Percentiles rank a stretch among this genome's conserved stretches.
Evolutionary conservation across 441 rosid genomes (phyloP).

Genomic region (Kokia cookei): DNA sequence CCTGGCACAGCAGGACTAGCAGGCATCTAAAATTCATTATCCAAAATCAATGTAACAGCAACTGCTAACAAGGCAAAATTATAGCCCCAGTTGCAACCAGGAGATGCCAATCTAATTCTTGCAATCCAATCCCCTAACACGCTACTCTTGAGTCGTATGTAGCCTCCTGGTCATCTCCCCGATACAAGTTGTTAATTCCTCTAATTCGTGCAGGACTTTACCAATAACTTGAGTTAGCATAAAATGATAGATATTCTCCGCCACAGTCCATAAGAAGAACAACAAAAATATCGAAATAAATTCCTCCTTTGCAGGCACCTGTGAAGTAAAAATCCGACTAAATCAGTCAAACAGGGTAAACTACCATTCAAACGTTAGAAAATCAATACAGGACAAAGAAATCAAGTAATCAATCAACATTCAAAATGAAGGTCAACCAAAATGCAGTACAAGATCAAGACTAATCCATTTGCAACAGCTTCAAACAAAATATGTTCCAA

Average conservation of each 20-base stretch:
- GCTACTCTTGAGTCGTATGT: background rate
- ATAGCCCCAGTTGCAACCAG: slow-evolving; percentile 17
- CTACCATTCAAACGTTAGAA: background rate
- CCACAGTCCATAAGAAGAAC: background rate
- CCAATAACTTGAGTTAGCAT: background rate
- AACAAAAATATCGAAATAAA: background rate
- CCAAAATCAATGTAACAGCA: slow-evolving; percentile 2
- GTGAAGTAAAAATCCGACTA: slow-evolving; percentile 10
- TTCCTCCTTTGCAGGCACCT: slow-evolving; percentile 7
- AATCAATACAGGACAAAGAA: background rate
- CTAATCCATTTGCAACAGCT: background rate
- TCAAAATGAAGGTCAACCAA: slow-evolving; percentile 5
- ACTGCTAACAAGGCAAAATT: background rate
- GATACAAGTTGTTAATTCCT: background rate
- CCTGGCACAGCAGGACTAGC: background rate
- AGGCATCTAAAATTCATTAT: slow-evolving; percentile 6
- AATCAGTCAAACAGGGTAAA: slow-evolving; percentile 6
- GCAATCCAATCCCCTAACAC: slow-evolving; percentile 10
- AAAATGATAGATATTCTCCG: background rate
- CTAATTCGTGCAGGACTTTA: slow-evolving; percentile 8
- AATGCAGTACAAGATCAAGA: background rate
- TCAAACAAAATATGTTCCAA: background rate
- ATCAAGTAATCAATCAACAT: slow-evolving; percentile 9
- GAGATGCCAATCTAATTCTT: slow-evolving; percentile 25
- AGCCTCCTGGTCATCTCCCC: background rate